These are phyloP conservation scores for Penicillium janthinellum DNA, from an alignment of 2,329 filamentous ascomycete species.

Conservation along the genomic window DNA sequence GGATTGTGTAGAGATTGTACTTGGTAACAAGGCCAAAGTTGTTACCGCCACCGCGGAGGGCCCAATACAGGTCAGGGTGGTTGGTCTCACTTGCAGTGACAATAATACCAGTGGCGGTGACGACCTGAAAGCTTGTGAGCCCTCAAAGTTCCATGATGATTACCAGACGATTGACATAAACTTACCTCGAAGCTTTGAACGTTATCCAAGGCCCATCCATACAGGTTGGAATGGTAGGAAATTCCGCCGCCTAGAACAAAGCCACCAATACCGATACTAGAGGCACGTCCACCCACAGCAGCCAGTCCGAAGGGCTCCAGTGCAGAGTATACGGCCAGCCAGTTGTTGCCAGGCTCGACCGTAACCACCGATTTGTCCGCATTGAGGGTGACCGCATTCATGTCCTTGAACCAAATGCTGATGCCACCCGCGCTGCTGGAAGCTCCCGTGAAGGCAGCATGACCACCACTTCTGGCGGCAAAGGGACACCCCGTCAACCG, in stretches of 20 bases:
- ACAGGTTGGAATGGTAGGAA: conserved; percentile 35
- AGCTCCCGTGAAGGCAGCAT: conserved; percentile 58
- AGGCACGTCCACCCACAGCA: conserved; percentile 38
- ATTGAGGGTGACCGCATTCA: conserved; percentile 34
- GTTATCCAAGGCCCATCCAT: conserved; percentile 42
- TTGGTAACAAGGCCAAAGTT: conserved; percentile 44
- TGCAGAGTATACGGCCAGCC: conserved; percentile 37
- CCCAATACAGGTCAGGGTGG: conserved; percentile 44
- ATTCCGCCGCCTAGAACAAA: conserved; percentile 33
- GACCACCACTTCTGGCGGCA: conserved; percentile 60
- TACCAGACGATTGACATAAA: conserved; percentile 19
- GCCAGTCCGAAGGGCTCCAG: conserved; percentile 36
- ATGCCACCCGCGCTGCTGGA: conserved; percentile 52
- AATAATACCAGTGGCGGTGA: conserved; percentile 31
- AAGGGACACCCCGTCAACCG: conserved; percentile 46
- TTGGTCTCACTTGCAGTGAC: conserved; percentile 34
- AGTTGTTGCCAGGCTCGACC: conserved; percentile 39
- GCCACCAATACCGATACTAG: conserved; percentile 27
- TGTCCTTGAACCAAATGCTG: conserved; percentile 35
- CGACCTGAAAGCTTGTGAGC: neutral
- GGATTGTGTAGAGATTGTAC: conserved; percentile 45
- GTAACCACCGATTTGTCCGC: conserved; percentile 31
- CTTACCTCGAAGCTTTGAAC: conserved; percentile 37
- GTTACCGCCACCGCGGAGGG: conserved; percentile 45
- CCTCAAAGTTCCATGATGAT: neutral